Base-by-base conservation (phyloP, 345 rosid species). In the Moringa oleifera region DNA sequence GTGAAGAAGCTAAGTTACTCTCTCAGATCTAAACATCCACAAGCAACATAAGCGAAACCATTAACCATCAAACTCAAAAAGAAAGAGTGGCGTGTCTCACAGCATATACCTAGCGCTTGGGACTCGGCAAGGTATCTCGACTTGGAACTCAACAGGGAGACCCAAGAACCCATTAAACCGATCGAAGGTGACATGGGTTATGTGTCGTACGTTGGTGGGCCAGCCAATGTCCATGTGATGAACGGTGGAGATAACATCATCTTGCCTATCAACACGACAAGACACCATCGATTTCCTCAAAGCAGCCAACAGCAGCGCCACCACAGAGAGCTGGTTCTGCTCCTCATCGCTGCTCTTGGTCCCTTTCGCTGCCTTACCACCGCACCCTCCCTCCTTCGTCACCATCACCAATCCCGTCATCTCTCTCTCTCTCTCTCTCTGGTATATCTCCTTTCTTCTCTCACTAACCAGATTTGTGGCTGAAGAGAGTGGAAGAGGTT, bases 321-420 rank as follows among this genome's bases (percentile, higher is more conserved):
- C 73, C 22, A 86, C 68, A 0, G 97, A 88, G 0, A 93, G 75
- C 74, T 84, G 94, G 73, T 72, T 86, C 79, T 85, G 87, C 51
- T 84, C 91, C 23, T 81, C 90, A 24, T 83, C 86, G 7, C 31
- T 75, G 0, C 73, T 66, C 21, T 24, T 58, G 16, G 61, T 65
- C 52, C 62, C 77, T 63, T 63, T 65, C 0, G 68, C 59, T 57
- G 65, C 81, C 24, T 59, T 73, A 18, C 95, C 88, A 24, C 79
- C 82, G 21, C 96, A 83, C 6, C 91, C 95, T 4, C 85, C 91
- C 9, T 84, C 92, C 68, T 77, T 84, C 9, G 91, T 80, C 80
- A 89, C 84, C 96, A 85, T 89, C 56, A 89, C 91, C 0, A 86
- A 71, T n/a, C 98, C 93, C n/a, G 95, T 76, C 98, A 89, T 91